Evolutionary conservation across 306 rosid genomes (phyloP).

Genomic region (Gillenia trifoliata): DNA sequence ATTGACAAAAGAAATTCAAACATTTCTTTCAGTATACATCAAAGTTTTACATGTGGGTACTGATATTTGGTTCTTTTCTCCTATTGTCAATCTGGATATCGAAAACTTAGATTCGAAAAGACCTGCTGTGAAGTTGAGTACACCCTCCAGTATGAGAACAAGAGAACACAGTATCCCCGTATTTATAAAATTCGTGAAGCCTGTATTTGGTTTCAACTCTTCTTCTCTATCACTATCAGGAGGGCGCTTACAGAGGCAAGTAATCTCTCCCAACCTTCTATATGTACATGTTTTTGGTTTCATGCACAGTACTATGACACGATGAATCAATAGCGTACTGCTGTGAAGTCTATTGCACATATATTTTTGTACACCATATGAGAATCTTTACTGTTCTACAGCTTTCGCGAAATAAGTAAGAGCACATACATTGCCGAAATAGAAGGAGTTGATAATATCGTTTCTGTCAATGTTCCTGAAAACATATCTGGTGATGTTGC

Average conservation of each 20-base stretch:
- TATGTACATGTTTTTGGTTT: not conserved
- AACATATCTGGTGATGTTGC: slow-evolving; percentile 69
- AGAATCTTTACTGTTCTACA: slow-evolving; percentile 28
- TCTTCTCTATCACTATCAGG: slow-evolving; percentile 67
- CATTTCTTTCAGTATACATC: not conserved
- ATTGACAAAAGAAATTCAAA: not conserved
- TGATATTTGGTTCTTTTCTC: not conserved
- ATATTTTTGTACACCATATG: slow-evolving; percentile 16
- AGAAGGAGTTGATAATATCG: slow-evolving; percentile 42
- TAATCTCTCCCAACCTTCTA: slow-evolving; percentile 9
- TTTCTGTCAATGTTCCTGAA: slow-evolving; percentile 65
- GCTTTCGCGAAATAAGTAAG: slow-evolving; percentile 50
- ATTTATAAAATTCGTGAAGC: slow-evolving; percentile 54
- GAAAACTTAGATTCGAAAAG: slow-evolving; percentile 62
- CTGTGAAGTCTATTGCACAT: not conserved
- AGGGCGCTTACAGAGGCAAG: slow-evolving; percentile 66
- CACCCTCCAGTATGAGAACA: slow-evolving; percentile 60
- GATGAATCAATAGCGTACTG: no score
- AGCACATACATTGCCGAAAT: slow-evolving; percentile 52
- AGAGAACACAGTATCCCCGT: slow-evolving; percentile 52
- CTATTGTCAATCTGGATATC: not conserved
- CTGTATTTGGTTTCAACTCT: slow-evolving; percentile 76
- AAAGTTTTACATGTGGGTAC: not conserved
- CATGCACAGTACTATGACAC: not conserved
- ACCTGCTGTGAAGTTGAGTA: slow-evolving; percentile 74